Conservation (phyloP, 208 protist species). For the Leishmania tropica region DNA sequence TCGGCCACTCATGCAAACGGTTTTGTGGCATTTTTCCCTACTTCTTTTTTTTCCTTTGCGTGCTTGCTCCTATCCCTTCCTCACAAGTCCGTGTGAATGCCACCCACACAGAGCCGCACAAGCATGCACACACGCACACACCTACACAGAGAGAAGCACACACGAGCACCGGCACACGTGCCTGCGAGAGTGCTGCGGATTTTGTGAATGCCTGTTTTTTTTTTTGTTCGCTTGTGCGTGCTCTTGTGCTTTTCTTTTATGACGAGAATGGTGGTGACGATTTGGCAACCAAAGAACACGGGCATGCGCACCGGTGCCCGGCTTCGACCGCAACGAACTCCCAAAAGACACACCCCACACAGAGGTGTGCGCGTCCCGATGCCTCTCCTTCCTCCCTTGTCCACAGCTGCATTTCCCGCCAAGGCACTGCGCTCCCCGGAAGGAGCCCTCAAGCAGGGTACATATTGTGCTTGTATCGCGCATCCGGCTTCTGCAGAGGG, state of each 20-base stretch:
- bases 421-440: neutral
- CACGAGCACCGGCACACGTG: neutral
- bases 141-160: neutral
- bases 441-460: constrained; percentile 47
- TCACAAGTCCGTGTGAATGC: no score
- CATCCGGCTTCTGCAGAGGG: constrained; percentile 63
- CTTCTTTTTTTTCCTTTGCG: neutral
- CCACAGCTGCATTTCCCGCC: neutral
- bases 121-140: no score
- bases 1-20: neutral
- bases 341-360: neutral
- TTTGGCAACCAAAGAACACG: neutral
- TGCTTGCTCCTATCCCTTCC: neutral
- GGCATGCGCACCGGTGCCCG: neutral
- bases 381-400: neutral
- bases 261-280: no score
- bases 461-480: constrained; percentile 59
- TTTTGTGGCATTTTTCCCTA: neutral
- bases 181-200: neutral
- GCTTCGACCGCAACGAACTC: neutral
- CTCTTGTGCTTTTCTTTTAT: no score
- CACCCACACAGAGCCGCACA: neutral
- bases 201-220: neutral
- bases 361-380: no score
- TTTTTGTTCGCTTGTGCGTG: no score